Evolutionary conservation across 2,329 filamentous ascomycete species (phyloP).

Genomic region (Pyrenochaeta sp.): DNA sequence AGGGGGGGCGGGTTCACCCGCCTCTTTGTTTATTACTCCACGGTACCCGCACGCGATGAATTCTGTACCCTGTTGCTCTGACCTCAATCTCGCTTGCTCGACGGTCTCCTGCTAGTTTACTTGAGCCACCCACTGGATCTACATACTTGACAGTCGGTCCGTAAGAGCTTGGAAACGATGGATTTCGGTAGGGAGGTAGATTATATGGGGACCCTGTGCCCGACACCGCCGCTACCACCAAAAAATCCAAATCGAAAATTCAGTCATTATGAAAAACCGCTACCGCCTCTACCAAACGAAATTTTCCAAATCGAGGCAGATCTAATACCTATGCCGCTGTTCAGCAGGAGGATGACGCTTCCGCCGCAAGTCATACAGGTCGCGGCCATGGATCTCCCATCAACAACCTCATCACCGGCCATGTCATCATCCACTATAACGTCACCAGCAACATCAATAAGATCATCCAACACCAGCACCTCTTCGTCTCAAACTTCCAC

Average conservation of each 20-base stretch:
- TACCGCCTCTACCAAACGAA: slow-evolving; percentile 14
- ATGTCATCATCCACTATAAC: slow-evolving; percentile 13
- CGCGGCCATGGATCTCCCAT: slow-evolving; percentile 29
- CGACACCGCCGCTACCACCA: slow-evolving; percentile 26
- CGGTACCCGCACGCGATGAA: slow-evolving; percentile 20
- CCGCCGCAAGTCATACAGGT: slow-evolving; percentile 28
- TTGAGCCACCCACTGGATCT: slow-evolving; percentile 1
- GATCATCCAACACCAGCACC: slow-evolving; percentile 21
- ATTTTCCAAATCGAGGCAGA: slow-evolving; percentile 19
- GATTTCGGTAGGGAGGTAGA: slow-evolving; percentile 20
- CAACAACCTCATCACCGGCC: slow-evolving; percentile 18
- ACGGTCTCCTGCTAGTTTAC: not conserved
- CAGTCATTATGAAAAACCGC: slow-evolving; percentile 22
- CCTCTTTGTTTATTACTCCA: slow-evolving; percentile 30
- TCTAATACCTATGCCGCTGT: slow-evolving; percentile 36
- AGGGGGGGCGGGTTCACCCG: slow-evolving; percentile 29
- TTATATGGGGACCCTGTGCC: slow-evolving; percentile 17
- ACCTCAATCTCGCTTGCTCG: slow-evolving; percentile 18
- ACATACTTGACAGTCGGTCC: not conserved
- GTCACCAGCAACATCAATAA: slow-evolving; percentile 23
- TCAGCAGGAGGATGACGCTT: slow-evolving; percentile 28
- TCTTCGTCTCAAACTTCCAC: slow-evolving; percentile 20
- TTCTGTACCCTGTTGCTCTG: slow-evolving; percentile 21
- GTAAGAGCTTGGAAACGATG: slow-evolving; percentile 15
- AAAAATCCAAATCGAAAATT: slow-evolving; percentile 22